Conservation (phyloP, 352 stramenopile genomes). For the Globisporangium radiosum region DNA sequence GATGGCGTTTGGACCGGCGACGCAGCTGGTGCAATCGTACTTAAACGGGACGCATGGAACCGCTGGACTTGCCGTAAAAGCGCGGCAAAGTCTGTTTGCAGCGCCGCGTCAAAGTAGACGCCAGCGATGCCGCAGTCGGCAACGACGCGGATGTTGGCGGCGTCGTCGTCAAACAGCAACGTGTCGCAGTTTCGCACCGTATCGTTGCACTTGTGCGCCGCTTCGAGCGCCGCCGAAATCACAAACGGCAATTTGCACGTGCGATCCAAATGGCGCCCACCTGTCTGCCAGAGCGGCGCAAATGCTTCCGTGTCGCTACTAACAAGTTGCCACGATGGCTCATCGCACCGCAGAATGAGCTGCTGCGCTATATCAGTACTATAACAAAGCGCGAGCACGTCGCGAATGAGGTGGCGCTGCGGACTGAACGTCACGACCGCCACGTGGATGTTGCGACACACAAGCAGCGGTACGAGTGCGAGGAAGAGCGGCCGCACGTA, state of each 20-base stretch:
- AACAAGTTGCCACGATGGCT: slow-evolving; percentile 48
- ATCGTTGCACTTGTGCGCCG: slow-evolving; percentile 18
- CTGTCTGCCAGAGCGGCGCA: slow-evolving; percentile 45
- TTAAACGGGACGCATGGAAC: slow-evolving; percentile 13
- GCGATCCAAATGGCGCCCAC: slow-evolving; percentile 49
- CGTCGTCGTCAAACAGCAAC: slow-evolving; percentile 76
- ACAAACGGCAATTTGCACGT: slow-evolving; percentile 72
- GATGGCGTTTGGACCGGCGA: slow-evolving; percentile 10
- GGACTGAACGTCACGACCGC: slow-evolving; percentile 81
- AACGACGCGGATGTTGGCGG: slow-evolving; percentile 64
- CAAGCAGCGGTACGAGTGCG: slow-evolving; percentile 44
- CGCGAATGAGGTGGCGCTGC: slow-evolving; percentile 52
- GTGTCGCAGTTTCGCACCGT: slow-evolving; percentile 55
- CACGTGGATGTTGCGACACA: slow-evolving; percentile 33
- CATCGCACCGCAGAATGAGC: slow-evolving; percentile 63
- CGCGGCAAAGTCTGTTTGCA: slow-evolving; percentile 18
- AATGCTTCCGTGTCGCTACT: slow-evolving; percentile 40
- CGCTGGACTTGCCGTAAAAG: slow-evolving; percentile 44
- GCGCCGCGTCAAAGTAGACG: slow-evolving; percentile 61
- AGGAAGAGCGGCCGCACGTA: slow-evolving; percentile 67
- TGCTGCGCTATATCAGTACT: slow-evolving; percentile 15
- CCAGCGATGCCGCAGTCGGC: slow-evolving; percentile 67
- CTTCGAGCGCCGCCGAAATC: slow-evolving; percentile 54
- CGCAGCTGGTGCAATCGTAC: not conserved
- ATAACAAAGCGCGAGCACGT: slow-evolving; percentile 60